phyloP scores from a whole-genome alignment of 495 filamentous ascomycete genomes.

The Penicillium samsonianum region DNA sequence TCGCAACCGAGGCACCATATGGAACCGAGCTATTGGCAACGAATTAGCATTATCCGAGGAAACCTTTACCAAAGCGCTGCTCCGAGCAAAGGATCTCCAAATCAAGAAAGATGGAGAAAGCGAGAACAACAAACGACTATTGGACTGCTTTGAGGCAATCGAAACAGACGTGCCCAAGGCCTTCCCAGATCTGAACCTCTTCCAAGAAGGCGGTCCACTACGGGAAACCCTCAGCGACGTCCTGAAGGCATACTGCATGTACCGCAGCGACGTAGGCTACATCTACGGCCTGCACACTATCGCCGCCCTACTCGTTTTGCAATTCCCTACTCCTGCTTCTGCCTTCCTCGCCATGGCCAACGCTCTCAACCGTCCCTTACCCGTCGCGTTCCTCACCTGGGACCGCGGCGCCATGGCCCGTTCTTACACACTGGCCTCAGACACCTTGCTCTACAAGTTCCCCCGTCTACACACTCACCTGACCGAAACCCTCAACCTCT shows the following conservation, averaged over 20 bases:
- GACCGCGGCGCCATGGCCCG: constrained; percentile 72
- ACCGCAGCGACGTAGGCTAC: constrained; percentile 91
- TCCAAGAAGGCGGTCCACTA: constrained; percentile 75
- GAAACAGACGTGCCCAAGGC: constrained; percentile 67
- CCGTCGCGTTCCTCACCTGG: constrained; percentile 80
- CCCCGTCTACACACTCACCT: constrained; percentile 71
- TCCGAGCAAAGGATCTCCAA: constrained; percentile 69
- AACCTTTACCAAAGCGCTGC: constrained; percentile 77
- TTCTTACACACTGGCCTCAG: constrained; percentile 69
- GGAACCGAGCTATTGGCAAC: constrained; percentile 86
- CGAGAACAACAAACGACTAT: constrained; percentile 50
- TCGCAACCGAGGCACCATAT: constrained; percentile 77
- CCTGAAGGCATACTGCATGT: constrained; percentile 87
- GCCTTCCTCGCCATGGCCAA: constrained; percentile 88
- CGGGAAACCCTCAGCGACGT: constrained; percentile 76
- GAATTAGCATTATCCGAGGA: constrained; percentile 74
- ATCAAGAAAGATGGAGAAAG: constrained; percentile 45
- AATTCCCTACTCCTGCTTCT: constrained; percentile 67
- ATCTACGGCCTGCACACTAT: constrained; percentile 83
- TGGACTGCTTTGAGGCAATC: constrained; percentile 69
- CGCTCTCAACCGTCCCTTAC: constrained; percentile 82
- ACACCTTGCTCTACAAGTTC: constrained; percentile 71
- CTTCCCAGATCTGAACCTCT: constrained; percentile 82
- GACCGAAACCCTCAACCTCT: constrained; percentile 45
- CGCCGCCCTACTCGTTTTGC: constrained; percentile 82